These are phyloP conservation scores for Tagetes erecta DNA, from an alignment of 129 eudicot species.

Conservation along the genomic window DNA sequence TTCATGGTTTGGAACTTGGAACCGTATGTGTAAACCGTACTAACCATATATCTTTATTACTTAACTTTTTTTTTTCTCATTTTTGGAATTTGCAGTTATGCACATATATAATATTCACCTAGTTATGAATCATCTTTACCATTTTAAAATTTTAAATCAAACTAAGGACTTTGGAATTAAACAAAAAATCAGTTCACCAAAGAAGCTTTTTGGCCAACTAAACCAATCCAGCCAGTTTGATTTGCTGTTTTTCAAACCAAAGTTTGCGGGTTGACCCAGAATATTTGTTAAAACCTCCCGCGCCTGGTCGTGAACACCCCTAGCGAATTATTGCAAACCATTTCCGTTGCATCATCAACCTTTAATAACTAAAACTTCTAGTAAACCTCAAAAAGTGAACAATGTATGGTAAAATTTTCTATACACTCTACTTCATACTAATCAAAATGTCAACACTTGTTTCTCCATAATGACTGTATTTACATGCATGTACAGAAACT, in stretches of 20 bases:
- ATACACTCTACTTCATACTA: neutral
- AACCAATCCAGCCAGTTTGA: too few relatives aligned
- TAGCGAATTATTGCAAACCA: neutral
- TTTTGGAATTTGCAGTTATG: too few relatives aligned
- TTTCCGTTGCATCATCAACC: neutral
- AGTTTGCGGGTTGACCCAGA: neutral
- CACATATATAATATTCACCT: too few relatives aligned
- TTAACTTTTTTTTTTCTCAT: too few relatives aligned
- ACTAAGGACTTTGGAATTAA: too few relatives aligned
- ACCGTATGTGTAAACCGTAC: neutral
- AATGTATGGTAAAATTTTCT: neutral
- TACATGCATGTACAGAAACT: slow-evolving; percentile 56
- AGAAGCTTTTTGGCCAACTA: too few relatives aligned
- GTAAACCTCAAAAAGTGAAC: neutral
- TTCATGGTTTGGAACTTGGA: neutral
- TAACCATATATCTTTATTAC: too few relatives aligned
- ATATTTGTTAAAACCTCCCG: neutral
- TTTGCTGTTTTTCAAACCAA: too few relatives aligned
- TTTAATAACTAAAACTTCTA: neutral
- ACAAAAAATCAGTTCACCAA: too few relatives aligned
- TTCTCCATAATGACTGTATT: neutral
- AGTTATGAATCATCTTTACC: too few relatives aligned
- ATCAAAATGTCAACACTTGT: neutral
- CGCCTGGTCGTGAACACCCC: too few relatives aligned
- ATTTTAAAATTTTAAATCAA: too few relatives aligned